These are phyloP conservation scores for Macadamia tetraphylla DNA, from an alignment of 164 flowering plant species.

Conservation along the genomic window DNA sequence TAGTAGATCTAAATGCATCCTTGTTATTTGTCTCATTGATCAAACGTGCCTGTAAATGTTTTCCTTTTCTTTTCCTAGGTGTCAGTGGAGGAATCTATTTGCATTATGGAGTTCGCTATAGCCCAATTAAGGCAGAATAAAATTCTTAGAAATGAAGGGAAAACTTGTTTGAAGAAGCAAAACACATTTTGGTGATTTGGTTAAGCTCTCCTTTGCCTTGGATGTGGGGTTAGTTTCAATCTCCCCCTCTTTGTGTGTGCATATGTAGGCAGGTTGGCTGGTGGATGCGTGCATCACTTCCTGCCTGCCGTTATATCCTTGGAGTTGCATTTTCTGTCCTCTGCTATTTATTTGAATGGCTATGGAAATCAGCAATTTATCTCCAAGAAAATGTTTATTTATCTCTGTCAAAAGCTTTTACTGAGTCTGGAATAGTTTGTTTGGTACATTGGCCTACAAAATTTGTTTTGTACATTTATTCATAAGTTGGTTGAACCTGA, in stretches of 20 bases:
- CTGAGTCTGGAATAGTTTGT: no score
- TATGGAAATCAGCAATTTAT: background rate
- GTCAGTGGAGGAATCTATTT: constrained; percentile 14
- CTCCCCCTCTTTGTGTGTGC: no score
- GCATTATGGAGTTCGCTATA: constrained; percentile 15
- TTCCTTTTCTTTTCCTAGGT: constrained; percentile 10
- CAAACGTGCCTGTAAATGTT: background rate
- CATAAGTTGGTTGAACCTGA: background rate
- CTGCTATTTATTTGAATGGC: background rate
- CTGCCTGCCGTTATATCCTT: background rate
- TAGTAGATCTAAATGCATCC: constrained; percentile 3
- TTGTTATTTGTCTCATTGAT: background rate
- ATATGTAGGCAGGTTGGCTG: no score
- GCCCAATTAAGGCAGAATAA: background rate
- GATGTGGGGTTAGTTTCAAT: constrained; percentile 14
- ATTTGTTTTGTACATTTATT: background rate
- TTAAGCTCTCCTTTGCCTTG: constrained; percentile 14
- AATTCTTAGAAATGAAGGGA: constrained; percentile 1
- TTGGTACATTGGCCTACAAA: no score
- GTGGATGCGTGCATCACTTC: no score
- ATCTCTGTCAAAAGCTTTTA: no score
- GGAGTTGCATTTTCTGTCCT: background rate
- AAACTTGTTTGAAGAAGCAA: constrained; percentile 8
- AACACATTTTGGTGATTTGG: constrained; percentile 14
- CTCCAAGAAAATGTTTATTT: no score